These are phyloP conservation scores for Diaporthe sp. DNA, from an alignment of 2,329 filamentous ascomycete genomes.

Conservation along the genomic window DNA sequence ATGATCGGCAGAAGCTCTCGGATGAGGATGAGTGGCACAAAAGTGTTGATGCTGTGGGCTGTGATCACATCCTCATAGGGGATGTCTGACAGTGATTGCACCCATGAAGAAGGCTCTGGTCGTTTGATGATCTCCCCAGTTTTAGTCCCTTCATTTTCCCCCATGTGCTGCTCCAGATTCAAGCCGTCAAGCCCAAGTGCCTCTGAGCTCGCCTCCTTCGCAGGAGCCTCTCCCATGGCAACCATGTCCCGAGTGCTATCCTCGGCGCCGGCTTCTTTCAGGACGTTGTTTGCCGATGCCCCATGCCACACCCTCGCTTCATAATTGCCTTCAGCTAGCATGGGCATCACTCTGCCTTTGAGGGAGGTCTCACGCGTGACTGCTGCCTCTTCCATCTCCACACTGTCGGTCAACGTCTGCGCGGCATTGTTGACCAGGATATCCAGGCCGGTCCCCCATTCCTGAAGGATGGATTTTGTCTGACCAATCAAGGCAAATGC, in stretches of 20 bases:
- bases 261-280: background rate
- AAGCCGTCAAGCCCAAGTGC: background rate
- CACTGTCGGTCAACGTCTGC: constrained; percentile 52
- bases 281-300: background rate
- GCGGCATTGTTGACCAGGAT: constrained; percentile 55
- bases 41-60: constrained; percentile 52
- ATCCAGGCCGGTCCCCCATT: constrained; percentile 42
- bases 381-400: constrained; percentile 46
- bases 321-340: background rate
- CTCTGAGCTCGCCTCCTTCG: background rate
- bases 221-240: background rate
- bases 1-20: constrained; percentile 51
- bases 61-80: constrained; percentile 55
- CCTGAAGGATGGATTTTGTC: background rate
- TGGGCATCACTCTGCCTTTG: background rate
- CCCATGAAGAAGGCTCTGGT: constrained; percentile 48
- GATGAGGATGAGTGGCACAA: constrained; percentile 53
- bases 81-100: constrained; percentile 51
- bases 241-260: background rate
- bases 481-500: background rate
- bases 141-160: background rate
- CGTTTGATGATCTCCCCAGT: constrained; percentile 31
- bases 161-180: background rate
- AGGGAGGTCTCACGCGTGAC: constrained; percentile 43
- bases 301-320: background rate